These are phyloP conservation scores for Gilbertella persicaria DNA, from an alignment of 371 early-diverging fungal genomes.

Conservation along the genomic window DNA sequence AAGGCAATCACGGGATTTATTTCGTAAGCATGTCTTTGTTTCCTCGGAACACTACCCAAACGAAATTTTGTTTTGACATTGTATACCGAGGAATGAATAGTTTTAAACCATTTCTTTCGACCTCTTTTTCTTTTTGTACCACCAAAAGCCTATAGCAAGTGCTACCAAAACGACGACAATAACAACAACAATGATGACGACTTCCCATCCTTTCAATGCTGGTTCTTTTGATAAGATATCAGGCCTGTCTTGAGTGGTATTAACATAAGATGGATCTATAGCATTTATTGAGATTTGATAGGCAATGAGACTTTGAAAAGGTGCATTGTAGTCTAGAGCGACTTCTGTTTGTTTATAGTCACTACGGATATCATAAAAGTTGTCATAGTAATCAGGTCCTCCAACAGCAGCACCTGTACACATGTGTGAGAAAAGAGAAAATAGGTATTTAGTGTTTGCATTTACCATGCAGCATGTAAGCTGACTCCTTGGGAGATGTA, in stretches of 20 bases:
- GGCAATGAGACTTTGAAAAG: slow-evolving; percentile 51
- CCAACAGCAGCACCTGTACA: slow-evolving; percentile 49
- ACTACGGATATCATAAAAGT: slow-evolving; percentile 45
- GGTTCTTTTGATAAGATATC: slow-evolving; percentile 4
- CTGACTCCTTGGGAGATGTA: slow-evolving; percentile 26
- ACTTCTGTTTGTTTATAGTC: slow-evolving; percentile 58
- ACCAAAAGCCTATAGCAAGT: background rate
- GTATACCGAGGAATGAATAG: too few species aligned
- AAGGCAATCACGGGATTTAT: too few species aligned
- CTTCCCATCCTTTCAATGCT: slow-evolving; percentile 29
- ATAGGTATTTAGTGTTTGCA: background rate
- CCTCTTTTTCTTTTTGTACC: background rate
- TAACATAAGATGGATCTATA: slow-evolving; percentile 51
- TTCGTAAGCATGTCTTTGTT: too few species aligned
- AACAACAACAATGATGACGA: slow-evolving; percentile 41
- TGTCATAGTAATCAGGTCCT: slow-evolving; percentile 52
- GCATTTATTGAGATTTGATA: slow-evolving; percentile 48
- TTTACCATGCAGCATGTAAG: slow-evolving; percentile 49
- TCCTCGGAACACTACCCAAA: too few species aligned
- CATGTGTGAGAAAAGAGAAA: slow-evolving; percentile 1
- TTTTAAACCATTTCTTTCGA: too few species aligned
- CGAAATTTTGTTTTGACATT: too few species aligned
- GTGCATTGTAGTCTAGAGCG: slow-evolving; percentile 58
- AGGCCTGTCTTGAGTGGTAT: slow-evolving; percentile 34
- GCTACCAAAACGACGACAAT: background rate